Evolutionary conservation across 352 stramenopile species (phyloP), one percentile per base, ranked within the genome.

Genomic region (Phytophthora brassicae): DNA sequence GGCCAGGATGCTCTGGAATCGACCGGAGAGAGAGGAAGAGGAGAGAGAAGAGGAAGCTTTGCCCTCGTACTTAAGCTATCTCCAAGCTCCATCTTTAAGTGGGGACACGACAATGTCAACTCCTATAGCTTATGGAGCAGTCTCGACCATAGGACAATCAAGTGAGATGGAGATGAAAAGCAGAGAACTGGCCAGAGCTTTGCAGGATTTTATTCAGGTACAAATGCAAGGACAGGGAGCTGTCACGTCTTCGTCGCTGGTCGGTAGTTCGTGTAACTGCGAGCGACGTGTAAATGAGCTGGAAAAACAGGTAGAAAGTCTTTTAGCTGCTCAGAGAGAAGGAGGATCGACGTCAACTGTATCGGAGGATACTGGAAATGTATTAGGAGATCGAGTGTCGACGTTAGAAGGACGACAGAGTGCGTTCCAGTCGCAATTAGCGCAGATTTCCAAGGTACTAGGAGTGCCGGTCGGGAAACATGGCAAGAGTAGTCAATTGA

Each of bases 391-490:
- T 53, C 75, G 83, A 22, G 78, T 92, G 31, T 92, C 83, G 31
- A 92, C 83, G 29, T 52, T 92, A 8, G 83, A 92, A 61, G 83
- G 83, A 20, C 74, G 83, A 17, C 83, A 92, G 51, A 89, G 79
- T 38, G 81, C 83, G 24, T 92, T 92, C 63, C 83, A 92, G 75
- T 92, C 83, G 29, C 83, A 92, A 58, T 28, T 92, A 17, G 83
- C 83, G 36, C 83, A 92, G 62, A 87, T 92, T 55, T 84, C 79
- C 6, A 89, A 90, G 31, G 75, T 89, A 1, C 55, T 92, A 4
- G 79, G 79, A 8, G 74, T 90, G 1, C 76, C 83, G 0, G 68
- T 82, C 17, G 81, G 83, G 22, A 90, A 87, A 43, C 73, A 80
- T 22, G 70, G 72, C 23, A 90, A 90, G 60, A 76, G 79, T 42